A percentile compares a stretch with the other conserved stretches of the same genome.
These are phyloP conservation scores for Solanum virginianum DNA, from an alignment of 257 asterid genomes.

Conservation along the genomic window DNA sequence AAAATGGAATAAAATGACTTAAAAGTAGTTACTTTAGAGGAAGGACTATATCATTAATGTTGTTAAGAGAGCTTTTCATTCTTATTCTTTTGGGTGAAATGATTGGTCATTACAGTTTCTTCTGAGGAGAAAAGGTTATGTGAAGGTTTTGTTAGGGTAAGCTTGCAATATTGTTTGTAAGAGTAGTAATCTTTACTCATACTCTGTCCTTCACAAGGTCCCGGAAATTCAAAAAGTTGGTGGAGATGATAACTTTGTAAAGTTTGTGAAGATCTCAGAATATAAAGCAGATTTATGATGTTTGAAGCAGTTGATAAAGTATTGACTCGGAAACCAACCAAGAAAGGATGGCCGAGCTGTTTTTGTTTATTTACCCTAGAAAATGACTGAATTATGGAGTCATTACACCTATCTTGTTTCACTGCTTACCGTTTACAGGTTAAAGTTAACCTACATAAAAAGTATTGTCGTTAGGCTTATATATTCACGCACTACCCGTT, in stretches of 20 bases:
- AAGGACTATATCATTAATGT: background rate
- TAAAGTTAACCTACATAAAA: background rate
- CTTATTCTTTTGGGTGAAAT: background rate
- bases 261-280: too few species aligned
- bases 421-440: background rate
- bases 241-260: too few species aligned
- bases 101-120: background rate
- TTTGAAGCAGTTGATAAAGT: background rate
- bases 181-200: too few species aligned
- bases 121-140: too few species aligned
- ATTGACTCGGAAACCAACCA: background rate
- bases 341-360: background rate
- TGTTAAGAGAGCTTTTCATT: background rate
- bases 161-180: too few species aligned
- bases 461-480: background rate
- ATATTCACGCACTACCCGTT: background rate
- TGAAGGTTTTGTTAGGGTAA: too few species aligned
- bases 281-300: too few species aligned
- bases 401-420: background rate
- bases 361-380: background rate
- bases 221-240: too few species aligned
- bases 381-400: background rate
- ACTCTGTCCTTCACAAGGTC: too few species aligned
- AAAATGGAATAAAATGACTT: background rate
- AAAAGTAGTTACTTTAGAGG: background rate